Evolutionary conservation across 1,284 basidiomycete genomes (phyloP).

Genomic region (Sanghuangporus baumii): DNA sequence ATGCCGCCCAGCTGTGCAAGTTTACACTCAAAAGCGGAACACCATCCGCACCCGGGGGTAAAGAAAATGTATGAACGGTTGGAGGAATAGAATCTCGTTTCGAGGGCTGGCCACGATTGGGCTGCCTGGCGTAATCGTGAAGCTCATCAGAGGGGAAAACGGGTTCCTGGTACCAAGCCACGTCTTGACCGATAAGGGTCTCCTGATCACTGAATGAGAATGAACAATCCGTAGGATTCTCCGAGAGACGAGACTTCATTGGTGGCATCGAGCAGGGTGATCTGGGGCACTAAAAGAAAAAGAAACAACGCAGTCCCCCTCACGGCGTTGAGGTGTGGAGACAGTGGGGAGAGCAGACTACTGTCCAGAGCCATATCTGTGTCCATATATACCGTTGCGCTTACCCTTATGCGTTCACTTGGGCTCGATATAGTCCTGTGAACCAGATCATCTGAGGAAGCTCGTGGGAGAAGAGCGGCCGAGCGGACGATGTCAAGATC

Average conservation of each 20-base stretch:
- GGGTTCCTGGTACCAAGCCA: background rate
- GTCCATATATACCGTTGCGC: background rate
- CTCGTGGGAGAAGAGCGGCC: background rate
- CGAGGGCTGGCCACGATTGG: background rate
- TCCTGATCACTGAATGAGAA: background rate
- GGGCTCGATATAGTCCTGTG: background rate
- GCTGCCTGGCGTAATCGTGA: background rate
- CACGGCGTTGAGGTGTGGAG: background rate
- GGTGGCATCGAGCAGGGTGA: background rate
- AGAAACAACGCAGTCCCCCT: background rate
- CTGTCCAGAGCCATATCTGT: background rate
- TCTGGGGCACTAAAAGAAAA: background rate
- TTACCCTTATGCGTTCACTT: background rate
- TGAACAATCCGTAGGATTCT: background rate
- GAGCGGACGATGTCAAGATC: background rate
- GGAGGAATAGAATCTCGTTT: background rate
- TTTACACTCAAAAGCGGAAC: slow-evolving; percentile 2
- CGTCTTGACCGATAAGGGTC: background rate
- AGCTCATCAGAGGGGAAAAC: background rate
- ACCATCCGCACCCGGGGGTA: background rate
- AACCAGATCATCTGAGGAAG: background rate
- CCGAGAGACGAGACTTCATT: background rate
- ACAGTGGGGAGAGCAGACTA: background rate
- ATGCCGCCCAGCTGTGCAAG: slow-evolving; percentile 11
- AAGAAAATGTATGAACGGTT: background rate